These are phyloP conservation scores for Nigrograna mackinnonii DNA, from an alignment of 2,329 filamentous ascomycete species.

Conservation along the genomic window DNA sequence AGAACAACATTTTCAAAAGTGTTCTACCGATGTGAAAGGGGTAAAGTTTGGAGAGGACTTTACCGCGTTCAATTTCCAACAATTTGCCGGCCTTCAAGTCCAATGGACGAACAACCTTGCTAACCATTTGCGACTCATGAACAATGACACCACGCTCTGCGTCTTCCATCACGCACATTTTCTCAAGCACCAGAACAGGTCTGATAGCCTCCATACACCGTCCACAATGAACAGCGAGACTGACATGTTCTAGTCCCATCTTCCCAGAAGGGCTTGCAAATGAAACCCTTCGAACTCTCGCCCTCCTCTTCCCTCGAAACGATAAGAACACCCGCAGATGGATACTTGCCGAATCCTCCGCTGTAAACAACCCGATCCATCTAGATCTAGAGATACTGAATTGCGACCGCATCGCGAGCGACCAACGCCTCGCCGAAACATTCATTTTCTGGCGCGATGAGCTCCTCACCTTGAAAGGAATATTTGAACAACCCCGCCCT, in stretches of 20 bases:
- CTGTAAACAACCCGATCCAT: constrained; percentile 2
- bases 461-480: constrained; percentile 48
- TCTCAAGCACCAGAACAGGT: constrained; percentile 23
- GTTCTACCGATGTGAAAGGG: constrained; percentile 8
- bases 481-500: constrained; percentile 42
- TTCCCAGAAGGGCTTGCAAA: constrained; percentile 35
- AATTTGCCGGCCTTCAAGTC: constrained; percentile 44
- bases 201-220: not conserved
- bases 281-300: constrained; percentile 43
- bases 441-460: constrained; percentile 49
- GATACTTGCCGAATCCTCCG: constrained; percentile 14
- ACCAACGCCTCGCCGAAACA: constrained; percentile 34
- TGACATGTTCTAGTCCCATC: constrained; percentile 17
- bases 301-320: constrained; percentile 40
- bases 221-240: not conserved
- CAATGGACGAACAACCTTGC: constrained; percentile 46
- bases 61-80: constrained; percentile 16
- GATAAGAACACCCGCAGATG: constrained; percentile 24
- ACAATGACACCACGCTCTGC: constrained; percentile 42
- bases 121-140: constrained; percentile 44
- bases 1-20: constrained; percentile 2
- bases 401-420: constrained; percentile 34
- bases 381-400: constrained; percentile 28
- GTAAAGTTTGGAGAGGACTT: constrained; percentile 15
- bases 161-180: constrained; percentile 49